Conservation (phyloP, 352 stramenopile species). For the Phytophthora meadii region DNA sequence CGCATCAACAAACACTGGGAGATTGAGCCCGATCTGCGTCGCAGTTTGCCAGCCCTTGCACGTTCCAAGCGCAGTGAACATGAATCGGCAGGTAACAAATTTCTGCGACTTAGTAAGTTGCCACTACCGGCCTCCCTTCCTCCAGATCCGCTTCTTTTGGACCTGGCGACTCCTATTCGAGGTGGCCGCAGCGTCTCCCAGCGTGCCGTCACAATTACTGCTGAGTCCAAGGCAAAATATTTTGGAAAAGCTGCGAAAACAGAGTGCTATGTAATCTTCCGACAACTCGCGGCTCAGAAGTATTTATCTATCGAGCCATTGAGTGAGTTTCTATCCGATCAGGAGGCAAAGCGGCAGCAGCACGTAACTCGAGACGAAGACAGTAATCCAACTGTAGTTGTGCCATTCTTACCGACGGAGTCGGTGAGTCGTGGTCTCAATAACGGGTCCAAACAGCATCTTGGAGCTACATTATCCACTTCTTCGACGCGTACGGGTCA, state of each 20-base stretch:
- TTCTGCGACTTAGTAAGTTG: conserved; percentile 68
- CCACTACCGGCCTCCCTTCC: conserved; percentile 38
- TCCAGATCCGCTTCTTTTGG: conserved; percentile 42
- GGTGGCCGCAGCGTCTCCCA: conserved; percentile 37
- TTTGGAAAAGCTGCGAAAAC: conserved; percentile 57
- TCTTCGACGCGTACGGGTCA: conserved; percentile 12
- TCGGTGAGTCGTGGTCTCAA: conserved; percentile 2
- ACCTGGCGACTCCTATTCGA: conserved; percentile 36
- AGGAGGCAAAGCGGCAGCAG: conserved; percentile 34
- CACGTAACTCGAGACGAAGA: conserved; percentile 28
- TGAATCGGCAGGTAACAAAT: conserved; percentile 66
- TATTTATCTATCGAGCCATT: conserved; percentile 62
- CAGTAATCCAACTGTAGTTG: background rate
- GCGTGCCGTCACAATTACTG: conserved; percentile 45
- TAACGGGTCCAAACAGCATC: conserved; percentile 6
- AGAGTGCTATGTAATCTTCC: conserved; percentile 74
- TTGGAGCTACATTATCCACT: background rate
- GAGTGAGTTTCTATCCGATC: conserved; percentile 55
- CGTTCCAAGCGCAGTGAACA: conserved; percentile 52
- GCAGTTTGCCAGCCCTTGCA: conserved; percentile 64
- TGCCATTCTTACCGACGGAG: conserved; percentile 16
- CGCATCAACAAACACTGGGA: conserved; percentile 79
- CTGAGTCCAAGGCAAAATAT: conserved; percentile 72
- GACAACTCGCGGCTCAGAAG: conserved; percentile 70
- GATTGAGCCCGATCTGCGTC: conserved; percentile 67